These are phyloP conservation scores for Fusarium begoniae DNA, from an alignment of 2,329 filamentous ascomycete species.

Conservation along the genomic window DNA sequence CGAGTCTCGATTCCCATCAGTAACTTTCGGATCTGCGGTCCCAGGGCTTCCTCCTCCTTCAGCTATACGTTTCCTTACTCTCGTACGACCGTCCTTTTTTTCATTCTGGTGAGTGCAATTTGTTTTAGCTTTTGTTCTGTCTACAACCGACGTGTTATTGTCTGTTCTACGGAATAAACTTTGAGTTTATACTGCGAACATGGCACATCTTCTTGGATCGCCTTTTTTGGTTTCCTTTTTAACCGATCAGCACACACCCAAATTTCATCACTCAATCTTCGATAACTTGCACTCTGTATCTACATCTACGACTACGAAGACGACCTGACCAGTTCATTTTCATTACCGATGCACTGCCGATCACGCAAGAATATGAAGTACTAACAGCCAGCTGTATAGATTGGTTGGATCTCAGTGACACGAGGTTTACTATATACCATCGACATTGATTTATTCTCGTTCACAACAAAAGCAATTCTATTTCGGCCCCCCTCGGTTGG, in stretches of 20 bases:
- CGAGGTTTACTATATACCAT: conserved; percentile 17
- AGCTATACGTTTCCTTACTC: conserved; percentile 14
- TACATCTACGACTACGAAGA: background rate
- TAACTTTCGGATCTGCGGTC: conserved; percentile 30
- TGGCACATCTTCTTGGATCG: background rate
- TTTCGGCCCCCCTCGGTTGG: conserved; percentile 8
- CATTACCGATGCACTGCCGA: background rate
- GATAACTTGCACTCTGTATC: background rate
- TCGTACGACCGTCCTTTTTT: conserved; percentile 25
- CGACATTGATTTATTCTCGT: conserved; percentile 8
- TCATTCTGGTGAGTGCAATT: conserved; percentile 34
- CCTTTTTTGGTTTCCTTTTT: background rate
- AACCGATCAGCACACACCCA: background rate
- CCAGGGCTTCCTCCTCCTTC: conserved; percentile 20
- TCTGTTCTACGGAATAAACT: background rate
- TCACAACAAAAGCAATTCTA: conserved; percentile 26
- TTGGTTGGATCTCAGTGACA: conserved; percentile 12
- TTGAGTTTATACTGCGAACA: background rate
- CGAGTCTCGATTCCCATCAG: conserved; percentile 20
- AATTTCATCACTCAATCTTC: background rate
- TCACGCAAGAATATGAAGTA: background rate
- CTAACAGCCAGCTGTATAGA: conserved; percentile 15
- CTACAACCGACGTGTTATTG: background rate
- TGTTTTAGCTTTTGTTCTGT: background rate
- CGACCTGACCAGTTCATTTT: background rate